These are phyloP conservation scores for Colletotrichum magnum DNA, from an alignment of 2,329 filamentous ascomycete species.

Conservation along the genomic window DNA sequence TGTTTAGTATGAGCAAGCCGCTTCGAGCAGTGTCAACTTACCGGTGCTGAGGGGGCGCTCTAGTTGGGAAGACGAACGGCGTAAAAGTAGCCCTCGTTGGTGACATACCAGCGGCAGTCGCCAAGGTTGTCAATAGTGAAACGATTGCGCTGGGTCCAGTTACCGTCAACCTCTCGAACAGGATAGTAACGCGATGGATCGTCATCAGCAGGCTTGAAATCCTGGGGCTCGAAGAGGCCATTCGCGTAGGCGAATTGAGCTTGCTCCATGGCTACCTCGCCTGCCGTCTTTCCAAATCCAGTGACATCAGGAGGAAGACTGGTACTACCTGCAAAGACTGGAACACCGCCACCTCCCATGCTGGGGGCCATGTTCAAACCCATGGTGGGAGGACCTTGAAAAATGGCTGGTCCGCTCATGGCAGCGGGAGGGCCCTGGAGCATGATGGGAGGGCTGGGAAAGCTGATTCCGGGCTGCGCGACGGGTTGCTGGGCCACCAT, in stretches of 20 bases:
- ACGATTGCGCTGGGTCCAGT: slow-evolving; percentile 72
- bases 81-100: slow-evolving; percentile 72
- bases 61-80: slow-evolving; percentile 67
- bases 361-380: slow-evolving; percentile 29
- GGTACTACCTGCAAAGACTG: slow-evolving; percentile 54
- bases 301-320: slow-evolving; percentile 63
- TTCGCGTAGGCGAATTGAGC: slow-evolving; percentile 64
- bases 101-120: slow-evolving; percentile 71
- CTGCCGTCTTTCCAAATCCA: slow-evolving; percentile 65
- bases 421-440: slow-evolving; percentile 46
- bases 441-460: slow-evolving; percentile 45
- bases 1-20: neutral
- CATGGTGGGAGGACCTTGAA: slow-evolving; percentile 30
- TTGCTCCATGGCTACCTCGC: slow-evolving; percentile 63
- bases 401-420: slow-evolving; percentile 24
- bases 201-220: slow-evolving; percentile 74
- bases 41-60: neutral
- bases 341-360: slow-evolving; percentile 24
- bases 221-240: slow-evolving; percentile 69
- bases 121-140: slow-evolving; percentile 72
- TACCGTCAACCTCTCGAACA: slow-evolving; percentile 72
- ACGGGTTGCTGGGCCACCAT: slow-evolving; percentile 52
- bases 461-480: slow-evolving; percentile 44
- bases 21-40: neutral
- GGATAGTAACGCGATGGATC: slow-evolving; percentile 73